These are phyloP conservation scores for Botryotinia convoluta DNA, from an alignment of 2,329 filamentous ascomycete species.

Conservation along the genomic window DNA sequence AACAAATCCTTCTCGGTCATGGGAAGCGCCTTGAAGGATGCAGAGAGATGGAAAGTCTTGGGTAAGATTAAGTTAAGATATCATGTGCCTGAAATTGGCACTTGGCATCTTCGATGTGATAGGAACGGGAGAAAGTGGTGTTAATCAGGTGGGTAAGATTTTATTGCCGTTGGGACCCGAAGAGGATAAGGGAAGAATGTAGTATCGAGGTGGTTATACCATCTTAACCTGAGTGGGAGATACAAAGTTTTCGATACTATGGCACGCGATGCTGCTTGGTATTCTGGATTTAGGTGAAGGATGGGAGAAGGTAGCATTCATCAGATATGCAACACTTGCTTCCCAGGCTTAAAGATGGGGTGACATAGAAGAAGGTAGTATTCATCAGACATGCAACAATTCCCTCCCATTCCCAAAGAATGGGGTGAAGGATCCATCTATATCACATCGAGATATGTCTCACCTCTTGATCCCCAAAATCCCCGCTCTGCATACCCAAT, in stretches of 20 bases:
- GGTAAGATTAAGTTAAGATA: background rate
- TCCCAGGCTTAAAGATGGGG: too few species aligned
- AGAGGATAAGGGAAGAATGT: background rate
- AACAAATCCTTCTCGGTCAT: background rate
- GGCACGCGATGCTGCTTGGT: background rate
- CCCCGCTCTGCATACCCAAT: background rate
- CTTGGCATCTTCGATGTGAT: background rate
- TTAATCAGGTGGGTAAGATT: background rate
- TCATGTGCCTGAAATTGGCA: background rate
- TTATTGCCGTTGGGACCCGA: background rate
- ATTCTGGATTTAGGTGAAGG: background rate
- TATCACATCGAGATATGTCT: too few species aligned
- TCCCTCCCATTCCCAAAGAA: background rate
- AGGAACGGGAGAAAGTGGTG: background rate
- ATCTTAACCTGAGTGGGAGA: background rate
- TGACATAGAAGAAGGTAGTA: too few species aligned
- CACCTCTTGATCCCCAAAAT: background rate
- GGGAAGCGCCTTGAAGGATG: background rate
- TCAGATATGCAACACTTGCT: background rate
- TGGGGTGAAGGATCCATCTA: background rate
- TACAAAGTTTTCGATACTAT: background rate
- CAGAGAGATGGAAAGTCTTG: background rate
- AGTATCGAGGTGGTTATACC: background rate
- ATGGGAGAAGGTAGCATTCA: background rate
- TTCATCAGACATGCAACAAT: background rate